phyloP scores from a whole-genome alignment of 306 rosid species.

The Sicyos baderoa region DNA sequence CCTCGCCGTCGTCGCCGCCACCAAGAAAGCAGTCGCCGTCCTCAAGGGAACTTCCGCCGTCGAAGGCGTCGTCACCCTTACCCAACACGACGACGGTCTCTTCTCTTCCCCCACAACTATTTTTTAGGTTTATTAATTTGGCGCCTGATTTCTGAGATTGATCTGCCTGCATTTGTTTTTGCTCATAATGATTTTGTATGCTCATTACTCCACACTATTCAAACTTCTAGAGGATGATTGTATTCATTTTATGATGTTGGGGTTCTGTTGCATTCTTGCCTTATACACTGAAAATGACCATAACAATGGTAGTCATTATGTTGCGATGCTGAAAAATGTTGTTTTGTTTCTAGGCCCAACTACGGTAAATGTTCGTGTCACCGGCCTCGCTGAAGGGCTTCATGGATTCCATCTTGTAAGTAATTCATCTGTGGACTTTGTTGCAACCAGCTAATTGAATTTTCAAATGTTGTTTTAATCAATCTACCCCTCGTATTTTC shows the following conservation, averaged over 20 bases:
- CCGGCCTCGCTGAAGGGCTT: slow-evolving; percentile 79
- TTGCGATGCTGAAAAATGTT: slow-evolving; percentile 6
- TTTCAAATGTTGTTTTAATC: background rate
- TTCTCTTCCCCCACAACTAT: too few relatives aligned
- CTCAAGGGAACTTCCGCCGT: slow-evolving; percentile 57
- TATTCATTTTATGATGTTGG: background rate
- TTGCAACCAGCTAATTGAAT: background rate
- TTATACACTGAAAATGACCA: background rate
- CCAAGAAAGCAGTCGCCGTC: slow-evolving; percentile 65
- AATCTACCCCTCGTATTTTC: slow-evolving; percentile 10
- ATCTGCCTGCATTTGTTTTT: too few relatives aligned
- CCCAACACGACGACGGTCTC: slow-evolving; percentile 50
- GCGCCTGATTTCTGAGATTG: background rate
- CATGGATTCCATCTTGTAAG: slow-evolving; percentile 91
- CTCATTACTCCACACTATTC: background rate
- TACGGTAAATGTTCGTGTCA: slow-evolving; percentile 61
- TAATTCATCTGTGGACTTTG: slow-evolving; percentile 8
- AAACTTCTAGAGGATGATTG: background rate
- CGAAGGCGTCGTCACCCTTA: slow-evolving; percentile 52
- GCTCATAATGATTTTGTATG: background rate
- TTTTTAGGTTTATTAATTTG: too few relatives aligned
- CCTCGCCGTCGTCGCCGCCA: slow-evolving; percentile 41
- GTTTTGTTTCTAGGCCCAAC: slow-evolving; percentile 59
- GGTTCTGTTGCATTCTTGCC: background rate
- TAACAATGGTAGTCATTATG: background rate